phyloP scores from a whole-genome alignment of 805 yeast species.

The Saccharomyces paradoxus region DNA sequence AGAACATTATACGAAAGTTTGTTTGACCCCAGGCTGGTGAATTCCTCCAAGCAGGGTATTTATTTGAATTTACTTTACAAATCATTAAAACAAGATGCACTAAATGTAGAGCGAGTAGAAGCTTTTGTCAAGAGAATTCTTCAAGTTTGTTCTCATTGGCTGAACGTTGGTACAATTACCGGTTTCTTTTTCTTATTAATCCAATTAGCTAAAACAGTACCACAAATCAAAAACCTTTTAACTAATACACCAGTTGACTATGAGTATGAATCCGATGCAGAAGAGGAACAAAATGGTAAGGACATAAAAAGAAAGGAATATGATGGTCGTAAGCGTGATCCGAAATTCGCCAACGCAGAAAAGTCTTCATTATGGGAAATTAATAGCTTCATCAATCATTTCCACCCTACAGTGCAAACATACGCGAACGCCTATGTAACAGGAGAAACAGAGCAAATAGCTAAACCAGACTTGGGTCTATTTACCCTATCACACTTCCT shows the following conservation, averaged over 20 bases:
- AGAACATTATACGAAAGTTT: slow-evolving; percentile 85
- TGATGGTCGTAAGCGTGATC: slow-evolving; percentile 87
- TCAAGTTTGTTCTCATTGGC: slow-evolving; percentile 80
- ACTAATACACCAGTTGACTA: slow-evolving; percentile 46
- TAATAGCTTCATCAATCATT: slow-evolving; percentile 63
- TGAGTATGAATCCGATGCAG: slow-evolving; percentile 41
- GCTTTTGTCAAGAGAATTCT: slow-evolving; percentile 88
- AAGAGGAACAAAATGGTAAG: slow-evolving; percentile 30
- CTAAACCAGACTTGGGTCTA: slow-evolving; percentile 84
- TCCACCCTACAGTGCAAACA: slow-evolving; percentile 82
- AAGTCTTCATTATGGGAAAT: slow-evolving; percentile 83
- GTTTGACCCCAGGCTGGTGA: slow-evolving; percentile 71
- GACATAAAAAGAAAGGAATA: slow-evolving; percentile 33
- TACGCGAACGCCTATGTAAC: slow-evolving; percentile 63
- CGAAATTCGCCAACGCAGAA: slow-evolving; percentile 81
- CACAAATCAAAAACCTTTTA: slow-evolving; percentile 59
- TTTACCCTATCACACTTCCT: slow-evolving; percentile 84
- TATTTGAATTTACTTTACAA: slow-evolving; percentile 81
- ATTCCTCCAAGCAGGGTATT: slow-evolving; percentile 89
- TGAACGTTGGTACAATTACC: slow-evolving; percentile 77
- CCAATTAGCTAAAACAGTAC: slow-evolving; percentile 56
- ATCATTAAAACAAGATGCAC: slow-evolving; percentile 64
- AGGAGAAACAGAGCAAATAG: slow-evolving; percentile 34
- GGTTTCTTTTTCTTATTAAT: slow-evolving; percentile 72
- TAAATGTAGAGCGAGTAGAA: slow-evolving; percentile 52